phyloP scores from a whole-genome alignment of 352 stramenopile genomes.

The Aphanomyces astaci region DNA sequence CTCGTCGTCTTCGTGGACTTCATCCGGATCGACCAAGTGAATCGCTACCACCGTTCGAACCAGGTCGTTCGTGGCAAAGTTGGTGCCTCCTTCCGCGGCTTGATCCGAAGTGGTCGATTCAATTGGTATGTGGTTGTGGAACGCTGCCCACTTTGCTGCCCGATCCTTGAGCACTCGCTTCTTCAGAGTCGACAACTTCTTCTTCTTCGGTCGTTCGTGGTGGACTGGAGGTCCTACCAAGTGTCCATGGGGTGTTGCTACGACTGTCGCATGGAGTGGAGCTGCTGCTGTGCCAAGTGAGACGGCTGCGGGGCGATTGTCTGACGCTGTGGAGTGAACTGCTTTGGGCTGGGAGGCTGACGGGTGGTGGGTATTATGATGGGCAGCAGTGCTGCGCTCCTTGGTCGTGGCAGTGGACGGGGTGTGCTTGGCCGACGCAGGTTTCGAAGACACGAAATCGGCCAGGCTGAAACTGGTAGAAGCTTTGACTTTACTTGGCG shows the following conservation, averaged over 20 bases:
- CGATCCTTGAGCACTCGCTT: conserved; percentile 25
- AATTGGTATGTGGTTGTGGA: conserved; percentile 4
- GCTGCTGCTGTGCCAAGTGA: too few species aligned
- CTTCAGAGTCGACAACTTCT: conserved; percentile 24
- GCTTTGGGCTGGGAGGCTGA: not conserved
- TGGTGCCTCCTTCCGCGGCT: not conserved
- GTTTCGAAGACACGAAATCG: not conserved
- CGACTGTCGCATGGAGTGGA: too few species aligned
- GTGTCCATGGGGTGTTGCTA: not conserved
- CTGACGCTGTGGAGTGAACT: not conserved
- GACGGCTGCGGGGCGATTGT: too few species aligned
- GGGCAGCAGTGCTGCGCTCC: not conserved
- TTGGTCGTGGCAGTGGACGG: not conserved
- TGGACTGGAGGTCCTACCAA: not conserved
- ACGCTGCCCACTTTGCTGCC: conserved; percentile 20
- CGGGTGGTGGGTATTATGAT: not conserved
- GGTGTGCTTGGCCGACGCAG: not conserved
- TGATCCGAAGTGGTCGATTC: not conserved
- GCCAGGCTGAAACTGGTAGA: not conserved
- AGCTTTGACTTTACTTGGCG: not conserved
- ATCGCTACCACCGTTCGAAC: conserved; percentile 6
- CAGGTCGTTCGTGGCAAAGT: too few species aligned
- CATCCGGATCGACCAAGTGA: conserved; percentile 28
- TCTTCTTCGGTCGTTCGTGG: conserved; percentile 19
- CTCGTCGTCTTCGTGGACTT: conserved; percentile 35